A percentile compares a stretch with the other conserved stretches of the same genome.
phyloP scores from a whole-genome alignment of 768 basidiomycete genomes.

The Jaapia argillacea region DNA sequence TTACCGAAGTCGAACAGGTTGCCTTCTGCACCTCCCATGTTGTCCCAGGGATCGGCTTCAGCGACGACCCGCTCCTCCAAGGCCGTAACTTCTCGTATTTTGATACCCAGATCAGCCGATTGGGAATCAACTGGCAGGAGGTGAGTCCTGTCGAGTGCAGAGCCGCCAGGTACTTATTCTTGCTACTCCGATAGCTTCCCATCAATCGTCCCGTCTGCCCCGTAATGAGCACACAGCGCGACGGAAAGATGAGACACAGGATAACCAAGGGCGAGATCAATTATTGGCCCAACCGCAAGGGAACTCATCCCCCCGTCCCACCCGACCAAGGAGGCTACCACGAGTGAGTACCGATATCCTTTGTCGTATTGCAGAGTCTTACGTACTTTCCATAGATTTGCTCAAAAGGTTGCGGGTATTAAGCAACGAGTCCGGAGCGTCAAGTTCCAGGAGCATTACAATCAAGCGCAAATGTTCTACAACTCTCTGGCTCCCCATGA shows the following conservation, averaged over 20 bases:
- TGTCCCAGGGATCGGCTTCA: conserved; percentile 61
- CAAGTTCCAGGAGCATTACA: conserved; percentile 75
- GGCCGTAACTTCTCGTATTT: conserved; percentile 83
- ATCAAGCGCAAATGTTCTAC: conserved; percentile 72
- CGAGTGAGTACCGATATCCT: conserved; percentile 24
- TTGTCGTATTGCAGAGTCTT: conserved; percentile 7
- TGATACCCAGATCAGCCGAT: conserved; percentile 73
- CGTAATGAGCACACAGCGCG: conserved; percentile 59
- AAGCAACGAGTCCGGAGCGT: conserved; percentile 52
- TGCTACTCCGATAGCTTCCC: conserved; percentile 43
- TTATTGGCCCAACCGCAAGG: conserved; percentile 77
- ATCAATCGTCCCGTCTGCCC: conserved; percentile 79
- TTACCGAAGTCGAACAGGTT: conserved; percentile 81
- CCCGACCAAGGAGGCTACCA: conserved; percentile 43
- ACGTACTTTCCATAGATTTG: conserved; percentile 24
- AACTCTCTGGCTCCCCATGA: conserved; percentile 69
- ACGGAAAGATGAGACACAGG: conserved; percentile 44
- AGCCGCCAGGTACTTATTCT: background rate
- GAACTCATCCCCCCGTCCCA: conserved; percentile 36
- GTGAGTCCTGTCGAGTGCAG: conserved; percentile 18
- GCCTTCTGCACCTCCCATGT: conserved; percentile 69
- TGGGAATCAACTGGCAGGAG: conserved; percentile 76
- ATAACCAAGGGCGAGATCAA: conserved; percentile 55
- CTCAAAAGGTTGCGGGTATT: conserved; percentile 40
- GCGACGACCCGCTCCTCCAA: conserved; percentile 74